These are phyloP conservation scores for Mycena capillaripes DNA, from an alignment of 768 basidiomycete genomes.

Conservation along the genomic window DNA sequence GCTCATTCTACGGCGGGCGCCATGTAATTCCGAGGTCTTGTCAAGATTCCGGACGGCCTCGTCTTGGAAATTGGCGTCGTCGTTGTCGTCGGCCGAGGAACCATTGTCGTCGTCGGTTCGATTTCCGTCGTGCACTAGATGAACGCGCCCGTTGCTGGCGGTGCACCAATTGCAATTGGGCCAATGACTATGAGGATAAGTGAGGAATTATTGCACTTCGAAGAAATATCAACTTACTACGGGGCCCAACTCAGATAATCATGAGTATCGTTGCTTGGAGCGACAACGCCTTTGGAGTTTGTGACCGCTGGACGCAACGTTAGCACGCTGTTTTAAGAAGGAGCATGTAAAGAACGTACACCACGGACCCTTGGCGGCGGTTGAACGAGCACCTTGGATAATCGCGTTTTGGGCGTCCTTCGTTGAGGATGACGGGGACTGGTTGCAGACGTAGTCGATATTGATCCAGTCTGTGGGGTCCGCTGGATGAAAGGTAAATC, in stretches of 20 bases:
- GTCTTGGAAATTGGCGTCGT: conserved; percentile 22
- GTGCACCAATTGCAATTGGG: conserved; percentile 68
- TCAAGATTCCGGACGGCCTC: conserved; percentile 1
- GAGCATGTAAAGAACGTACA: conserved; percentile 42
- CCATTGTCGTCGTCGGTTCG: conserved; percentile 39
- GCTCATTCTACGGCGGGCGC: conserved; percentile 19
- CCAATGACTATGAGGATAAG: conserved; percentile 61
- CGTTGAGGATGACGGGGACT: conserved; percentile 43
- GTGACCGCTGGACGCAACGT: conserved; percentile 49
- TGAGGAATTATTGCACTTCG: not conserved
- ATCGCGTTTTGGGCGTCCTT: conserved; percentile 51
- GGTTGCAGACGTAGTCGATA: conserved; percentile 54
- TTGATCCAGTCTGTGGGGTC: conserved; percentile 67
- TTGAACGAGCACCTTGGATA: conserved; percentile 50
- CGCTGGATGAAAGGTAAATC: conserved; percentile 42
- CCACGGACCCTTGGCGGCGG: conserved; percentile 56
- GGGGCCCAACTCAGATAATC: conserved; percentile 74
- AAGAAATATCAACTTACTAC: conserved; percentile 55
- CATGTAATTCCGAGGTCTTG: not conserved
- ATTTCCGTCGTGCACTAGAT: conserved; percentile 41
- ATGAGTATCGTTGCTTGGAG: conserved; percentile 50
- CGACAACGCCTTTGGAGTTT: conserved; percentile 40
- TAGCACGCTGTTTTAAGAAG: not conserved
- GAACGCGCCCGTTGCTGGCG: conserved; percentile 34
- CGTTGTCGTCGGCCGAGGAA: conserved; percentile 15